Base-by-base conservation (phyloP, 129 eudicot species). In the Calendula officinalis region DNA sequence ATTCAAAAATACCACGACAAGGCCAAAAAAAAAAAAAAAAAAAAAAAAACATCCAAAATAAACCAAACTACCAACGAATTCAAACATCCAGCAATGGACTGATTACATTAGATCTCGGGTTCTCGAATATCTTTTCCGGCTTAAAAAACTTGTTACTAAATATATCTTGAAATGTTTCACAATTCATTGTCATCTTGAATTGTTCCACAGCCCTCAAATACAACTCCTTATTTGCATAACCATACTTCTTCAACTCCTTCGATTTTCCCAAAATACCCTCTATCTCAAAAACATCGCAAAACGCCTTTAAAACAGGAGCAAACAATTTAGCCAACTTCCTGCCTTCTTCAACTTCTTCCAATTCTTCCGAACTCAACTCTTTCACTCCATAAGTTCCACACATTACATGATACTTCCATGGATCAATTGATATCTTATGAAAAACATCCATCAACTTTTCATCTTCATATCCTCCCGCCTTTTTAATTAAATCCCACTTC, bases 331-430 rank as follows among this genome's bases (percentile, higher is more conserved):
- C 60, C 11, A 32, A 32, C 60, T 33, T 32, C 39, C 33, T 54
- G 33, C 39, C 60, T 54, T 54, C 60, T 54, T 33, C 16, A 54
- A 54, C 40, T 32, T 54, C 60, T 7, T 54, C 38, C 15, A 32
- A 32, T 33, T 54, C 60, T 30, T 30, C 39, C 11, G 7, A 7
- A 11, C 60, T 54, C 27, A 54, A 6, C 40, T 54, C 60, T 54
- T 54, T 30, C 60, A 32, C 39, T 30, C 60, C 40, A 32, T 54
- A 54, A 27, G 8, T 38, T 27, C 11, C n/a, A 54, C 7, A 0
- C 15, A 30, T 30, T 1, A 1, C 3, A 30, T 54, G 60, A 13
- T 54, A 54, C 39, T 32, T 54, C 60, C 60, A 54, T 7, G 60
- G 60, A 32, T 54, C 39, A 54, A 16, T 39, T 30, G 8, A 30